Evolutionary conservation across 257 asterid species (phyloP), one percentile per base, ranked within the genome.

Genomic region (Solanum rostratum): DNA sequence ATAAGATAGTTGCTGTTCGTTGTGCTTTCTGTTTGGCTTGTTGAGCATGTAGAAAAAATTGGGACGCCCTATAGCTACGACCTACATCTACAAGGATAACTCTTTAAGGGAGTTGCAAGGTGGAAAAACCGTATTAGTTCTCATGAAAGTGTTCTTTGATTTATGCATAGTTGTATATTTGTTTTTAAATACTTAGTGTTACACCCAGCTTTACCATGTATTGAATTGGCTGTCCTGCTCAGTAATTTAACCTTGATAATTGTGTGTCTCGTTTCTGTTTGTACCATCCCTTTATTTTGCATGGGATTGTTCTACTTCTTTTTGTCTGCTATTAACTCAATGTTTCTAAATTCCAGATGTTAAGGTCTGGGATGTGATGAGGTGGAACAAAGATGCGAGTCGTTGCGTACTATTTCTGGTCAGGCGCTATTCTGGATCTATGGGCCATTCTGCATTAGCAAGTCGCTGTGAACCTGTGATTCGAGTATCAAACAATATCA

Each of bases 401-500:
- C 89, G 63, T 79, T 81, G 85, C 59, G 59, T 86, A 68, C 68
- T 87, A 29, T 81, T 88, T 79, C 85, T 85, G 30, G 88, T 87
- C 81, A 71, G 93, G 86, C 87, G 69, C 53, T 90, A 85, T 70
- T 89, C 89, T 63, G 84, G 86, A 86, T 84, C 88, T 29, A 89
- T 90, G 83, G 85, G 91, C 85, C 88, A 66, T 54, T 90, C 89
- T 19, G 91, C 96, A 16, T 88, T 88, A 54, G 91, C 92, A 15
- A 88, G 89, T 73, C 50, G 71, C 10, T 39, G 90, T 62, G 37
- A 54, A 57, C 71, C 89, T 7, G 93, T 93, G 41, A 86, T 95
- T 71, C 92, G 98, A 65, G 98, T 95, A 73, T 86, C 95, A 15
- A 93, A 96, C 84, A 87, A 95, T 86, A 85, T 96, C 68, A 90